phyloP scores from a whole-genome alignment of 2,329 filamentous ascomycete genomes.

The Phyllosticta citribraziliensis region DNA sequence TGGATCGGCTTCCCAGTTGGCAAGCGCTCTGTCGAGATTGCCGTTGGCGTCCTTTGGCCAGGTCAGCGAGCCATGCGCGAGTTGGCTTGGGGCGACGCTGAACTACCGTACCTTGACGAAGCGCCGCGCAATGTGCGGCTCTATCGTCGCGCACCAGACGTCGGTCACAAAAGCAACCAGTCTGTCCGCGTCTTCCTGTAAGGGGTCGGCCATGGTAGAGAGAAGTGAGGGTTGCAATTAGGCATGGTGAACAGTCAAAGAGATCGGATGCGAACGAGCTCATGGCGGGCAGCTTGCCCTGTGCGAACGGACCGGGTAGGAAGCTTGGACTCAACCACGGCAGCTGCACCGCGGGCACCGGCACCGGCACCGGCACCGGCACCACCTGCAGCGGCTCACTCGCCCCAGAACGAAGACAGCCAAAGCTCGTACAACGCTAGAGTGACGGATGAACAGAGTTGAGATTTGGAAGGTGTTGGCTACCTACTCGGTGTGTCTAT shows the following conservation, averaged over 20 bases:
- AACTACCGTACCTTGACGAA: slow-evolving; percentile 6
- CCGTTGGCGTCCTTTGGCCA: slow-evolving; percentile 6
- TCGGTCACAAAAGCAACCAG: slow-evolving; percentile 1
- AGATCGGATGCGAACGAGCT: background rate
- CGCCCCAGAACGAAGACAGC: too few relatives aligned
- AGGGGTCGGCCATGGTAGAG: slow-evolving; percentile 6
- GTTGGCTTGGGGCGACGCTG: background rate
- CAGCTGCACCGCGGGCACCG: too few relatives aligned
- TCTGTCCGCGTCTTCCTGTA: slow-evolving; percentile 5
- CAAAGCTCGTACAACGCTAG: too few relatives aligned
- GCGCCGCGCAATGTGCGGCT: background rate
- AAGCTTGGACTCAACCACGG: background rate
- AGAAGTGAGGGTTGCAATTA: background rate
- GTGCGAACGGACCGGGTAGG: background rate
- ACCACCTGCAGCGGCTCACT: too few relatives aligned
- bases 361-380: too few relatives aligned
- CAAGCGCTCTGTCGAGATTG: slow-evolving; percentile 3
- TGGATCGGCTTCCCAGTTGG: slow-evolving; percentile 8
- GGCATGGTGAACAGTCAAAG: background rate
- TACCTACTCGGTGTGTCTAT: too few relatives aligned
- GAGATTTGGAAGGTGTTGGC: too few relatives aligned
- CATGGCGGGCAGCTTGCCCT: background rate
- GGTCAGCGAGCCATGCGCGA: background rate
- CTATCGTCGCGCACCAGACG: background rate
- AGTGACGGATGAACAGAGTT: too few relatives aligned